Evolutionary conservation across 2,329 filamentous ascomycete species (phyloP).

Genomic region (Apiospora aurea): DNA sequence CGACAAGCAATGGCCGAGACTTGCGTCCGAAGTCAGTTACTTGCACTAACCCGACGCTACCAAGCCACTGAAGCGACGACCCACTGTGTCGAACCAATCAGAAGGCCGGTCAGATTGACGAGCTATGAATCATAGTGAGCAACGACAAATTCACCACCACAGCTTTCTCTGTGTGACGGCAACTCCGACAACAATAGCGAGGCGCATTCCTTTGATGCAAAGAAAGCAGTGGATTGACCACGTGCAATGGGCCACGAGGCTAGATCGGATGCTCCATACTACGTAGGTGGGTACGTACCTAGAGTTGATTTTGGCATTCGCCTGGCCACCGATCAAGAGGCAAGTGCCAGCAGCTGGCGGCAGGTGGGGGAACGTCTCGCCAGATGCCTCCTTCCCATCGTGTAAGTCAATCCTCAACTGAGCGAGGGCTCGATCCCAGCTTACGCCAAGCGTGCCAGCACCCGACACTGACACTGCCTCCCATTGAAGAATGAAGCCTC

Average conservation of each 20-base stretch:
- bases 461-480: not conserved
- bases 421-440: not conserved
- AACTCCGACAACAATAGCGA: not conserved
- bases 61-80: not conserved
- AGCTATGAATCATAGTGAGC: slow-evolving; percentile 38
- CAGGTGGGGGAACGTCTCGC: not conserved
- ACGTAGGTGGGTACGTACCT: too few relatives aligned
- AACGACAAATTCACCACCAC: slow-evolving; percentile 1
- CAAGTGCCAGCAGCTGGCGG: not conserved
- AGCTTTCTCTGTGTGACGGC: not conserved
- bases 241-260: too few relatives aligned
- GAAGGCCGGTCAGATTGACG: slow-evolving; percentile 28
- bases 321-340: not conserved
- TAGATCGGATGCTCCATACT: too few relatives aligned
- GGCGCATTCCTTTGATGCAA: not conserved
- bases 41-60: not conserved
- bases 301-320: not conserved
- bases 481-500: not conserved
- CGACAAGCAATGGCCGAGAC: not conserved
- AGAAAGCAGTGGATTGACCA: too few relatives aligned
- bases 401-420: not conserved
- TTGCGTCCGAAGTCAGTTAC: not conserved
- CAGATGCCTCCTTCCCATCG: not conserved
- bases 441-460: not conserved
- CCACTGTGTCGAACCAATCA: slow-evolving; percentile 31